Conservation (phyloP, 139 green algal genomes). For the Prasinococcaceae sp. region DNA sequence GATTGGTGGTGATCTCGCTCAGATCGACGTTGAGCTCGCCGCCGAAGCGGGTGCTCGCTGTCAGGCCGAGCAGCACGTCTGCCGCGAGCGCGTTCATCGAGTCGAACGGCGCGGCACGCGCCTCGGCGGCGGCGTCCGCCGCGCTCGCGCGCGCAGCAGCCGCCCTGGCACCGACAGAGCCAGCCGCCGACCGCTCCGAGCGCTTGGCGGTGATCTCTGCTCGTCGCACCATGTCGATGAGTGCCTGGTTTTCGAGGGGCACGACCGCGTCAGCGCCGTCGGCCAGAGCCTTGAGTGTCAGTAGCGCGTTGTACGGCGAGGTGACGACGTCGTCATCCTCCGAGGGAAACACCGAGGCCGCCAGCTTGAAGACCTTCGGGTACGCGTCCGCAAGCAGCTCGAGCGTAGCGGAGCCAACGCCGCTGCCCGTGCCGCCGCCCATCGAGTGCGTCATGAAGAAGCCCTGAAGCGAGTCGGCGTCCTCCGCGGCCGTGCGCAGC, state of each 20-base stretch:
- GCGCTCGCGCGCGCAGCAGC: neutral
- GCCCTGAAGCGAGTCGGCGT: slow-evolving; percentile 45
- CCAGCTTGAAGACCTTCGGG: slow-evolving; percentile 52
- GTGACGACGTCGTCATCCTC: slow-evolving; percentile 69
- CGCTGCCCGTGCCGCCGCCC: slow-evolving; percentile 62
- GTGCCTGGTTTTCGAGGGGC: slow-evolving; percentile 66
- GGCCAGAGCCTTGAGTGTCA: slow-evolving; percentile 38
- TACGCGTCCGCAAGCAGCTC: slow-evolving; percentile 57
- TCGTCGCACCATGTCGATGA: too few species aligned
- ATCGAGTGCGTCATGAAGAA: slow-evolving; percentile 60
- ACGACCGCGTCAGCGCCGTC: slow-evolving; percentile 60
- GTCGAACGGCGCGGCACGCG: slow-evolving; percentile 41
- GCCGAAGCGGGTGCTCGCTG: slow-evolving; percentile 51
- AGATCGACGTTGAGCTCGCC: slow-evolving; percentile 53
- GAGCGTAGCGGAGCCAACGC: slow-evolving; percentile 58
- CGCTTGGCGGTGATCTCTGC: too few species aligned
- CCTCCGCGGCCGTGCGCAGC: slow-evolving; percentile 39
- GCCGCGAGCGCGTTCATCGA: slow-evolving; percentile 61
- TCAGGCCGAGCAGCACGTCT: slow-evolving; percentile 58
- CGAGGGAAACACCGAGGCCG: slow-evolving; percentile 49
- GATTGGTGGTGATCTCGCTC: slow-evolving; percentile 70
- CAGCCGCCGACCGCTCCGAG: too few species aligned
- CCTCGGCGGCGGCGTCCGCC: neutral
- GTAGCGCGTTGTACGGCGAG: slow-evolving; percentile 68
- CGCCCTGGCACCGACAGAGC: neutral